A percentile compares a stretch with the other conserved stretches of the same genome.
These are phyloP conservation scores for Phytophthora fragariae DNA, from an alignment of 352 stramenopile species.

Conservation along the genomic window DNA sequence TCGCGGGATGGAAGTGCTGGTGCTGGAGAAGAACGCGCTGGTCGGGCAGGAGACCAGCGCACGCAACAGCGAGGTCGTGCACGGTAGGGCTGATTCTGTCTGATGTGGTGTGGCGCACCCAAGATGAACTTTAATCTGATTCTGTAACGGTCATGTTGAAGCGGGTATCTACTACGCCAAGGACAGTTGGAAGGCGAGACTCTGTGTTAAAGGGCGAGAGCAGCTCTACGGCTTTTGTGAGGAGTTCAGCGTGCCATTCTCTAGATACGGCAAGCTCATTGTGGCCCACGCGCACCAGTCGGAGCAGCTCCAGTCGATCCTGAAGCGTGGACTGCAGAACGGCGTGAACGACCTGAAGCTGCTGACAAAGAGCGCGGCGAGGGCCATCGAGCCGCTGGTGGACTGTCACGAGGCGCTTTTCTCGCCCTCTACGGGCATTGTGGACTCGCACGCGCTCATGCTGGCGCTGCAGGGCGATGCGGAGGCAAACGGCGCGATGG, in stretches of 20 bases:
- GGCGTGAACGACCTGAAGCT: slow-evolving; percentile 65
- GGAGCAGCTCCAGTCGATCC: slow-evolving; percentile 51
- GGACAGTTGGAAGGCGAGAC: slow-evolving; percentile 88
- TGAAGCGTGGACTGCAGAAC: slow-evolving; percentile 50
- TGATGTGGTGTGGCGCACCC: slow-evolving; percentile 12
- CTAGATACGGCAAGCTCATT: slow-evolving; percentile 96
- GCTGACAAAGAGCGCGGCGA: slow-evolving; percentile 53
- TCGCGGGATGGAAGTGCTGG: slow-evolving; percentile 73
- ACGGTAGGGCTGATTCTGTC: slow-evolving; percentile 64
- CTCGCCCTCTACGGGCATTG: slow-evolving; percentile 96
- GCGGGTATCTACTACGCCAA: slow-evolving; percentile 94
- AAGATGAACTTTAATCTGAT: slow-evolving; percentile 25
- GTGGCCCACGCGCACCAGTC: slow-evolving; percentile 82
- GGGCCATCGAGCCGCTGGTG: slow-evolving; percentile 62
- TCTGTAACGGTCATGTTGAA: slow-evolving; percentile 22
- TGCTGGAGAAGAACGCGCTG: slow-evolving; percentile 87
- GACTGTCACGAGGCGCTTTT: slow-evolving; percentile 82
- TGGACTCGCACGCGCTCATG: slow-evolving; percentile 95
- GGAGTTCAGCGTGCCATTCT: slow-evolving; percentile 78
- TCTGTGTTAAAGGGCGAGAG: slow-evolving; percentile 91
- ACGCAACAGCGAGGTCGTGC: slow-evolving; percentile 97
- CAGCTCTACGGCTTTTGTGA: slow-evolving; percentile 94
- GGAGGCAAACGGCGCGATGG: slow-evolving; percentile 84
- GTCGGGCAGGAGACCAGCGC: slow-evolving; percentile 91
- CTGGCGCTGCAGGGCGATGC: slow-evolving; percentile 92